Evolutionary conservation across 176 grass and related monocot species (phyloP).

Genomic region (Dendrocalamus sinicus): DNA sequence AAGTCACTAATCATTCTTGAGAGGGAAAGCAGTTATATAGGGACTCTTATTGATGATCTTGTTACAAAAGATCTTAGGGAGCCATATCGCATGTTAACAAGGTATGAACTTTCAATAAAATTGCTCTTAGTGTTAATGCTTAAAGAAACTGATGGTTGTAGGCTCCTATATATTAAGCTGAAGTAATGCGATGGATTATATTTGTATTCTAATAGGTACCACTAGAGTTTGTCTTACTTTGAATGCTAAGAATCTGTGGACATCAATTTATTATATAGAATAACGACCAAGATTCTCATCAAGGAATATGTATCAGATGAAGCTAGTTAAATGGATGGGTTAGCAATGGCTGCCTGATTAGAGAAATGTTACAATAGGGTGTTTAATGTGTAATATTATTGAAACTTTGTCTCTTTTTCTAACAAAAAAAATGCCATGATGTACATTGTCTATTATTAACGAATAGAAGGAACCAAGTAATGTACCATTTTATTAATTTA

Average conservation of each 20-base stretch:
- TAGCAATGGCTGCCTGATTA: not conserved
- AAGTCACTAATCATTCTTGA: slow-evolving; percentile 90
- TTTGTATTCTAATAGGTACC: not conserved
- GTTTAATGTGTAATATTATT: not conserved
- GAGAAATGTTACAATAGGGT: not conserved
- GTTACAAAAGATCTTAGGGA: slow-evolving; percentile 98
- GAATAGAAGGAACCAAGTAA: not conserved
- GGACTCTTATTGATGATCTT: slow-evolving; percentile 98
- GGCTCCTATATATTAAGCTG: slow-evolving; percentile 1
- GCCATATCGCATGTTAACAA: slow-evolving; percentile 95
- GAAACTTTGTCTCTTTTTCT: slow-evolving; percentile 15
- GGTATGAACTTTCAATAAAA: slow-evolving; percentile 49
- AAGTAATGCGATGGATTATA: not conserved
- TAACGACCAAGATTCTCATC: slow-evolving; percentile 6
- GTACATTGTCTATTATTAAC: slow-evolving; percentile 5
- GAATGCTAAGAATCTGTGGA: slow-evolving; percentile 7
- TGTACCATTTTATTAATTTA: not conserved
- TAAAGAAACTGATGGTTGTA: not conserved
- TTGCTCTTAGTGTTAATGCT: slow-evolving; percentile 11
- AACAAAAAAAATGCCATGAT: not conserved
- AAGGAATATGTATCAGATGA: slow-evolving; percentile 2
- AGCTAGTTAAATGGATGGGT: slow-evolving; percentile 11
- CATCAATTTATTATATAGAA: not conserved
- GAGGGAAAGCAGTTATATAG: slow-evolving; percentile 96
- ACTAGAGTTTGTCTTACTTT: not conserved